Percentiles rank a stretch among this genome's conserved stretches.
Evolutionary conservation across 1,139 yeast species (phyloP).

Genomic region (Sugiyamaella pinicola): DNA sequence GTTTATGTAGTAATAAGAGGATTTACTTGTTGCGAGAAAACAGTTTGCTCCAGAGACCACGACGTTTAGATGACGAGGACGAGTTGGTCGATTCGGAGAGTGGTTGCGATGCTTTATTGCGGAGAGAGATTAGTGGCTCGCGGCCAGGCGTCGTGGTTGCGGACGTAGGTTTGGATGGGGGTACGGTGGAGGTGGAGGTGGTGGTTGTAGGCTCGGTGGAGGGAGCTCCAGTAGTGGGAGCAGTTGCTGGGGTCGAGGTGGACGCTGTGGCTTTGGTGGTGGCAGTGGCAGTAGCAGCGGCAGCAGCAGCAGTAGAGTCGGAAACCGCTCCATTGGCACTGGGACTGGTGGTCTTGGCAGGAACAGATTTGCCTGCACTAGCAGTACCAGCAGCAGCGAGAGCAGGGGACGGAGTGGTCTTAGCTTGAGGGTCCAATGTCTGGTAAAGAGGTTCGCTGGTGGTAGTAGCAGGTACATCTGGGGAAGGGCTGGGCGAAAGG

Average conservation of each 20-base stretch:
- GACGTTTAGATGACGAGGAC: conserved; percentile 1
- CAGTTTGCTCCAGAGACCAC: conserved; percentile 3
- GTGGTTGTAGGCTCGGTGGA: conserved; percentile 10
- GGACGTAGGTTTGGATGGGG: conserved; percentile 20
- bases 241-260: conserved; percentile 1
- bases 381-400: conserved; percentile 16
- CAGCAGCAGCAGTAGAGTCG: conserved; percentile 11
- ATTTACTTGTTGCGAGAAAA: conserved; percentile 11
- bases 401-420: background rate
- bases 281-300: conserved; percentile 7
- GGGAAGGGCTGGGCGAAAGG: conserved; percentile 13
- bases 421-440: conserved; percentile 4
- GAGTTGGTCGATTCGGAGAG: conserved; percentile 8
- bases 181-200: conserved; percentile 18
- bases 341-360: conserved; percentile 14
- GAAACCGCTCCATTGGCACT: background rate
- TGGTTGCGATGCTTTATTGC: conserved; percentile 13
- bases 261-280: conserved; percentile 12
- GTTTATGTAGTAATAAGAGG: background rate
- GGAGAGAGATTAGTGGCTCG: conserved; percentile 14
- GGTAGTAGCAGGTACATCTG: conserved; percentile 10
- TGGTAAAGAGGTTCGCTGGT: conserved; percentile 9
- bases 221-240: background rate
- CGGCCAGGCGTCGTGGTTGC: conserved; percentile 1
- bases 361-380: conserved; percentile 24